phyloP scores from a whole-genome alignment of 805 yeast genomes.

The Helenozyma rhizophorensis region DNA sequence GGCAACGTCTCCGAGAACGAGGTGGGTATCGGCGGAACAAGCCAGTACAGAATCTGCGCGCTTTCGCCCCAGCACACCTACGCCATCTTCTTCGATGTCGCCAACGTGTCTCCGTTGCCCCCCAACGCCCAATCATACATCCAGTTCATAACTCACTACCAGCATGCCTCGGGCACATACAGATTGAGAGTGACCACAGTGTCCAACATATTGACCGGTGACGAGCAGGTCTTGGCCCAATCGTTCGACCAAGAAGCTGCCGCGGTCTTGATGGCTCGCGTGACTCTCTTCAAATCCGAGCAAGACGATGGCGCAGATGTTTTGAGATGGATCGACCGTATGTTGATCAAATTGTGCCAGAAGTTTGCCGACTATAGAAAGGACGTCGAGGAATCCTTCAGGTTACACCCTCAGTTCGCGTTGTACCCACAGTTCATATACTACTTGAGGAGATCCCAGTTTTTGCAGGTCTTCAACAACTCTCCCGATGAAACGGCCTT shows the following conservation, averaged over 20 bases:
- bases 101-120: conserved; percentile 41
- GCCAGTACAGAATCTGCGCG: conserved; percentile 81
- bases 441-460: conserved; percentile 93
- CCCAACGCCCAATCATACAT: conserved; percentile 50
- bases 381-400: conserved; percentile 77
- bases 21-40: conserved; percentile 90
- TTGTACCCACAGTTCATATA: conserved; percentile 94
- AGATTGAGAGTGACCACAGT: conserved; percentile 90
- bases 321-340: conserved; percentile 90
- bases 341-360: conserved; percentile 83
- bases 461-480: conserved; percentile 91
- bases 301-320: conserved; percentile 90
- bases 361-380: conserved; percentile 91
- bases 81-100: conserved; percentile 84
- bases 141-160: conserved; percentile 89
- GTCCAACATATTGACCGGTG: conserved; percentile 49
- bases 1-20: conserved; percentile 85
- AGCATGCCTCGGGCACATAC: conserved; percentile 90
- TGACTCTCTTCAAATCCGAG: conserved; percentile 77
- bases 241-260: conserved; percentile 99
- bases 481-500: conserved; percentile 99
- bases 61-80: conserved; percentile 85
- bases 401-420: conserved; percentile 77
- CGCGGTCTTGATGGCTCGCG: conserved; percentile 86
- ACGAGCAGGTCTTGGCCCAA: conserved; percentile 43